phyloP scores from a whole-genome alignment of 345 rosid genomes.

The Linum trigynum region DNA sequence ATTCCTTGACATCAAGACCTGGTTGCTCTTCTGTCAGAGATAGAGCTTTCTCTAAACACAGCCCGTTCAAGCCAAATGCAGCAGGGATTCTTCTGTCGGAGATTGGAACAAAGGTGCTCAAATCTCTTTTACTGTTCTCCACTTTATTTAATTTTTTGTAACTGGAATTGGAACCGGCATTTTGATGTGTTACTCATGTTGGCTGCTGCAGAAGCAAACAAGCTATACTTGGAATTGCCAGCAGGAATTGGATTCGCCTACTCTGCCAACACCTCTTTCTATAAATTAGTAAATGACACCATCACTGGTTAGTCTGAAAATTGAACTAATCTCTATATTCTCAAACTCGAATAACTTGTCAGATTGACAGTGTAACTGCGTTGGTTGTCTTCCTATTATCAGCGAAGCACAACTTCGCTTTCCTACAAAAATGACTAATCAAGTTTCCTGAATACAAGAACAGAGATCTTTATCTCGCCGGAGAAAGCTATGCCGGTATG shows the following conservation, averaged over 20 bases:
- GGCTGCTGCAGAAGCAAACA: constrained; percentile 10
- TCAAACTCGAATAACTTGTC: not conserved
- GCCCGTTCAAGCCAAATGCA: constrained; percentile 15
- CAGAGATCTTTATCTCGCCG: constrained; percentile 13
- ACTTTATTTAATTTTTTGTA: not conserved
- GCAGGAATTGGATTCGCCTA: constrained; percentile 17
- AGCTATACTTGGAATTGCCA: constrained; percentile 16
- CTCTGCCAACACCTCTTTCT: constrained; percentile 12
- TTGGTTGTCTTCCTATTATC: not conserved
- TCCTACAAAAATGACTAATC: constrained; percentile 12
- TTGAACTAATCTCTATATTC: not conserved
- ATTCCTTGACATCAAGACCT: constrained; percentile 6
- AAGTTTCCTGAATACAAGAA: constrained; percentile 17
- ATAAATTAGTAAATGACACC: constrained; percentile 12
- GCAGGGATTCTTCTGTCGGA: constrained; percentile 11
- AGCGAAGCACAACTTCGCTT: constrained; percentile 16
- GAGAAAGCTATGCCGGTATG: constrained; percentile 16
- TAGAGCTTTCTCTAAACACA: constrained; percentile 19
- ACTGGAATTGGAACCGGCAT: not conserved
- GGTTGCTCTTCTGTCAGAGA: constrained; percentile 21
- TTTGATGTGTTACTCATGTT: not conserved
- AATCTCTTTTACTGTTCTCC: not conserved
- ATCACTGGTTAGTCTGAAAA: constrained; percentile 11
- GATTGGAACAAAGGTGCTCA: constrained; percentile 19
- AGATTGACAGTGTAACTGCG: not conserved